Percentiles rank a stretch among this genome's conserved stretches.
These are phyloP conservation scores for Prunella vulgaris DNA, from an alignment of 257 asterid species.

Conservation along the genomic window DNA sequence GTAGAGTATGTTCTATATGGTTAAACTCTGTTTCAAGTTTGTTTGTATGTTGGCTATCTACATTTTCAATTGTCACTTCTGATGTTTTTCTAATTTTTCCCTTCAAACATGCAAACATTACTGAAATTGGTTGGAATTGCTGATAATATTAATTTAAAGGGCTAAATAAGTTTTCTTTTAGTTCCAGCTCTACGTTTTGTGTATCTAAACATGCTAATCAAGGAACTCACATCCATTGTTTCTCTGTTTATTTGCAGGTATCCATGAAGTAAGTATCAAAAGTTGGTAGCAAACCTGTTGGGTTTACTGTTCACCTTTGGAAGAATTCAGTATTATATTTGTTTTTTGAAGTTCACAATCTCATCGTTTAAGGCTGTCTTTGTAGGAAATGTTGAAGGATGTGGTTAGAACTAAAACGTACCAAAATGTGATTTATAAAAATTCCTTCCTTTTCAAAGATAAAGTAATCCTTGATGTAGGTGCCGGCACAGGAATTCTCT, in stretches of 20 bases:
- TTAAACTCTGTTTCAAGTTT: not conserved
- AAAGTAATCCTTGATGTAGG: slow-evolving; percentile 97
- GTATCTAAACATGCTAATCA: not conserved
- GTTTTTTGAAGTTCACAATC: not conserved
- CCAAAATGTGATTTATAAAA: slow-evolving; percentile 81
- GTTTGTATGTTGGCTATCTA: not conserved
- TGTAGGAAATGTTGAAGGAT: slow-evolving; percentile 97
- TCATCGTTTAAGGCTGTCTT: slow-evolving; percentile 6
- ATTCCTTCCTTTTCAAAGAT: slow-evolving; percentile 83
- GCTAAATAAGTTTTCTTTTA: not conserved
- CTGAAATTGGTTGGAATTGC: slow-evolving; percentile 1
- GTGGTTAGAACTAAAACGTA: slow-evolving; percentile 82
- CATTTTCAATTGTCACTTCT: not conserved
- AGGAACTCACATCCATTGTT: slow-evolving; percentile 19
- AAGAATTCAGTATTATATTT: not conserved
- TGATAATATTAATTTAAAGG: not conserved
- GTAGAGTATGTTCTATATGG: not conserved
- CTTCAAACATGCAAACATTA: not conserved
- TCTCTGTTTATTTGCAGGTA: slow-evolving; percentile 56
- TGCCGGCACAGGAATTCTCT: slow-evolving; percentile 96
- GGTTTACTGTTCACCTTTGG: slow-evolving; percentile 7
- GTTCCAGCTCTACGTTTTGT: not conserved
- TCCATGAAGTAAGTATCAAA: slow-evolving; percentile 79
- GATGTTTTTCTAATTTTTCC: not conserved
- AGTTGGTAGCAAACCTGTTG: slow-evolving; percentile 22